Evolutionary conservation across 2,329 filamentous ascomycete species (phyloP), one percentile per base, ranked within the genome.

Genomic region (Exophiala dermatitidis): DNA sequence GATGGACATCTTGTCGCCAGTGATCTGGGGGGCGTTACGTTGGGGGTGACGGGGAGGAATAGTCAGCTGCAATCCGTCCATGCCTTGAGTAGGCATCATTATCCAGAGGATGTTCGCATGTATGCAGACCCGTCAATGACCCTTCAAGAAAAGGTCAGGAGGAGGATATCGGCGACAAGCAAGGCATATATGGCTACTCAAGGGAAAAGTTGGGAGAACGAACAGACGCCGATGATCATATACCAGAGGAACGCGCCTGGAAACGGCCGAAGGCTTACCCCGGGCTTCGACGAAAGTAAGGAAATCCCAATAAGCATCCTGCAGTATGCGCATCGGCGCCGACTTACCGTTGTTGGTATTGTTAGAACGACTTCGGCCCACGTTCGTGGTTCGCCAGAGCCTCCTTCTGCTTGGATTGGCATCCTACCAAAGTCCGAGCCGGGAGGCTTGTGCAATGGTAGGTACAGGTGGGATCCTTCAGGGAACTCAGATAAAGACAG

Each of bases 301-400:
- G 29, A 31, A 8, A 10, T 3, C 42, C 12, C 41, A 31, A 7
- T 10, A 6, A 45, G 42, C 8, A 30, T 45, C 32, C 42, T 32
- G 42, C 38, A 36, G 33, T 36, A 40, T 38, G 7, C 8, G 40
- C 28, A 52, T 46, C 43, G 50, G 51, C 47, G 43, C 54, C 54
- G 50, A 51, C 54, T 54, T 44, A 48, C 54, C 54, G 50, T 53
- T 46, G 31, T 12, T 46, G 28, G 42, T 31, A 32, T 45, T 45
- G 42, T 41, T 41, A 41, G 38, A 41, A 41, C 7, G 28, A 6
- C 28, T 26, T 41, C 7, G 28, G 47, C 26, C 38, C 47, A 30
- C 28, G n/a, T 51, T 38, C n/a, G 28, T 40, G 32, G 33, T n/a
- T 40, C 32, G 34, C 30, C n/a, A 50, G 28, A 26, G 30, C 32